A percentile compares a stretch with the other conserved stretches of the same genome.
These are phyloP conservation scores for Naganishia vishniacii DNA, from an alignment of 768 basidiomycete species.

Conservation along the genomic window DNA sequence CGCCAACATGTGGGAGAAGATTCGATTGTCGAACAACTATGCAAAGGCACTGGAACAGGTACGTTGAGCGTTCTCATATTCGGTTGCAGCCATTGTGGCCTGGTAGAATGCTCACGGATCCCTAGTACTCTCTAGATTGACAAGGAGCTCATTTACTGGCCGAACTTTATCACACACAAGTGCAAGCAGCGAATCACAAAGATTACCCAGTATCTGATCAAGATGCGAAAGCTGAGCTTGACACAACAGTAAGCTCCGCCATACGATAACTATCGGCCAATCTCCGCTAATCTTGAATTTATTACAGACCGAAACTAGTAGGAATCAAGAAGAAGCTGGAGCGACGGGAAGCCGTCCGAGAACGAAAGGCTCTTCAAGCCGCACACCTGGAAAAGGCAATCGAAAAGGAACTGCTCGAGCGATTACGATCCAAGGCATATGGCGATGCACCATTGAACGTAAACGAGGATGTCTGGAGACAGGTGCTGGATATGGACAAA, in stretches of 20 bases:
- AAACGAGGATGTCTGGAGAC: constrained; percentile 92
- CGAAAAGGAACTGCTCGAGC: constrained; percentile 90
- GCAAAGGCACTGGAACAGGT: constrained; percentile 93
- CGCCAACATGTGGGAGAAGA: constrained; percentile 94
- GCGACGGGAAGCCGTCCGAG: constrained; percentile 80
- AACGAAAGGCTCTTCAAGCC: constrained; percentile 91
- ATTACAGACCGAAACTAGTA: constrained; percentile 73
- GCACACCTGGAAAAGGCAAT: constrained; percentile 92
- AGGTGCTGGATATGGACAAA: constrained; percentile 74
- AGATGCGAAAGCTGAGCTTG: constrained; percentile 86
- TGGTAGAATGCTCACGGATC: background rate
- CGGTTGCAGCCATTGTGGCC: too few species aligned
- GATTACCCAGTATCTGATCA: constrained; percentile 97
- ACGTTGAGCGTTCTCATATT: constrained; percentile 39
- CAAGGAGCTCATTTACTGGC: constrained; percentile 93
- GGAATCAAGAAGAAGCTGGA: constrained; percentile 97
- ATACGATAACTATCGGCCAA: background rate
- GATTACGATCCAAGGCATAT: constrained; percentile 92
- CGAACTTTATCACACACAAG: constrained; percentile 93
- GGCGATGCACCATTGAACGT: constrained; percentile 96
- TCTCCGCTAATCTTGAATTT: background rate
- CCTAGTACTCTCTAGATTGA: constrained; percentile 64
- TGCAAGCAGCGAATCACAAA: constrained; percentile 99
- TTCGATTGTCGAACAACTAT: constrained; percentile 89
- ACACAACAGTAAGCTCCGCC: constrained; percentile 66